phyloP scores from a whole-genome alignment of 108 stramenopile species.

The Nitzschia palea region DNA sequence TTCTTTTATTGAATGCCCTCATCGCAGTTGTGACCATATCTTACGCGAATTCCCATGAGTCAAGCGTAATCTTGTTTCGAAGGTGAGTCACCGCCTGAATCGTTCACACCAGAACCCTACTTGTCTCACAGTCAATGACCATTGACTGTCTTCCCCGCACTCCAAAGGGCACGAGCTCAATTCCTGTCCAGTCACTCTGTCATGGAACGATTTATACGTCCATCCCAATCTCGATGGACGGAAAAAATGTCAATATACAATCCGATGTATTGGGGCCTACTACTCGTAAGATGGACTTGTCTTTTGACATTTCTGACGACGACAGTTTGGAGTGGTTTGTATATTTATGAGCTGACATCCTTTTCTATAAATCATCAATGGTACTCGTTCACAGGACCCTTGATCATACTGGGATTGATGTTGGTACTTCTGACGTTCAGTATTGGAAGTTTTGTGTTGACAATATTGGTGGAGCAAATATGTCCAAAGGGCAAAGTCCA shows the following conservation, averaged over 20 bases:
- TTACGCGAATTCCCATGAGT: constrained; percentile 1
- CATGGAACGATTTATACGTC: constrained; percentile 8
- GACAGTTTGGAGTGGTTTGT: neutral
- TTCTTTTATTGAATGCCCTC: constrained; percentile 47
- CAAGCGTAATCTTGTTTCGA: constrained; percentile 12
- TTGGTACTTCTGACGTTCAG: neutral
- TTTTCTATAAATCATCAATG: neutral
- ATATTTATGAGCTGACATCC: neutral
- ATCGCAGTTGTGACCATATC: constrained; percentile 33
- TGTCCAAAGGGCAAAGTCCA: neutral
- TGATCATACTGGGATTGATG: neutral
- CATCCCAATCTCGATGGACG: neutral
- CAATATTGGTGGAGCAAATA: neutral
- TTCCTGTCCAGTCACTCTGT: constrained; percentile 4
- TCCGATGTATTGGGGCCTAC: neutral
- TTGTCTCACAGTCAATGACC: too few relatives aligned
- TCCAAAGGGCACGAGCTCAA: neutral
- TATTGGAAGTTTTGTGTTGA: neutral
- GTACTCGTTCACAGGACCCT: neutral
- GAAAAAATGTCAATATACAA: neutral
- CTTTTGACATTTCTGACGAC: neutral
- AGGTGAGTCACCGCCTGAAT: constrained; percentile 5
- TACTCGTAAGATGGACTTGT: neutral
- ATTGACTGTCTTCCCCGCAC: too few relatives aligned
- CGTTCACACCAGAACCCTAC: too few relatives aligned